phyloP scores from a whole-genome alignment of 139 green algal species.

The Tetradesmus obliquus region DNA sequence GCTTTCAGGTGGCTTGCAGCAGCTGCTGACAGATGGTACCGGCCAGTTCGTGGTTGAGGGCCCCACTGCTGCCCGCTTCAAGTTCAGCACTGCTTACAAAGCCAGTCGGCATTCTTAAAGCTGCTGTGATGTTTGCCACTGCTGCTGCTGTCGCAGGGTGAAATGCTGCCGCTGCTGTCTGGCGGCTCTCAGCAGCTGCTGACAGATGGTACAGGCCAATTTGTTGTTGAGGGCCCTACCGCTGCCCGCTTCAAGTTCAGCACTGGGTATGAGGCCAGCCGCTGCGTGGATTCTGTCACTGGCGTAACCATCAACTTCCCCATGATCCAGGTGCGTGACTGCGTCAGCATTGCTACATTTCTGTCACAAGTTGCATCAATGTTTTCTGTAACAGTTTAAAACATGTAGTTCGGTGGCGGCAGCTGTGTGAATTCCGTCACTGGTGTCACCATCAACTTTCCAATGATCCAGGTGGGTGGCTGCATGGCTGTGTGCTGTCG shows the following conservation, averaged over 20 bases:
- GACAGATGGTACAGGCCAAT: conserved; percentile 2
- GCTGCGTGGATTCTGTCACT: conserved; percentile 12
- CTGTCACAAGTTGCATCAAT: too few relatives aligned
- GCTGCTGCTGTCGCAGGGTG: neutral
- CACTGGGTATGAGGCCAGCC: neutral
- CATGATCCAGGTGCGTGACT: neutral
- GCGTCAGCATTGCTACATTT: too few relatives aligned
- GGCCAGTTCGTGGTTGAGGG: neutral
- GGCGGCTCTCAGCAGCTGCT: neutral
- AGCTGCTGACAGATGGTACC: neutral
- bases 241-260: conserved; percentile 25
- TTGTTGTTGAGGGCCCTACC: neutral
- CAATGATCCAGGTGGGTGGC: neutral
- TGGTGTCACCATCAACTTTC: neutral
- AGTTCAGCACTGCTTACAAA: conserved; percentile 13
- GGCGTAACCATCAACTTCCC: conserved; percentile 6
- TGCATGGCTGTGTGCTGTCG: neutral
- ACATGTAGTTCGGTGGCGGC: too few relatives aligned
- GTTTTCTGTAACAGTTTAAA: too few relatives aligned
- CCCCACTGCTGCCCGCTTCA: neutral
- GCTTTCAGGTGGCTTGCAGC: neutral
- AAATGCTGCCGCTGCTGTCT: neutral
- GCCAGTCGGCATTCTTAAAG: too few relatives aligned
- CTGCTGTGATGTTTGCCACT: neutral
- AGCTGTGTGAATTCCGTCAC: neutral